Base-by-base conservation (phyloP, 2,329 filamentous ascomycete species). In the Plectosphaerella sp. region DNA sequence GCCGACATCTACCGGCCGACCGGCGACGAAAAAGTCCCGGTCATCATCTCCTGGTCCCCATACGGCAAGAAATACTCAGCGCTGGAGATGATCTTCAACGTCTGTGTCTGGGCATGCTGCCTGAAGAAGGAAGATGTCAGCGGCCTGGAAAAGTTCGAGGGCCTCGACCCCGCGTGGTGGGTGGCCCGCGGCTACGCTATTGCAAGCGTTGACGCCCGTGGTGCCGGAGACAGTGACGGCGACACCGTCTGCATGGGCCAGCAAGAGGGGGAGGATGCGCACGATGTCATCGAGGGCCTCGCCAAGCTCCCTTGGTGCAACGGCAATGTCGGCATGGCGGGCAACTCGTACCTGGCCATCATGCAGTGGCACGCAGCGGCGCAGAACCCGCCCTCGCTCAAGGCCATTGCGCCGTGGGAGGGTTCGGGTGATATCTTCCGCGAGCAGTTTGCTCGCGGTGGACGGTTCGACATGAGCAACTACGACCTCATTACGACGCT, bases 31-130 rank as follows among this genome's bases (percentile, higher is more conserved):
- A 70, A 67, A 50, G 60, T 77, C 1, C 74, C 75, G 2, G 73
- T 71, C 4, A 62, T 77, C 33, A 58, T 78, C 2, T 64, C 65
- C 49, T 78, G 73, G 73, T 69, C 66, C 5, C 68, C 66, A n/a
- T 78, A 73, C 53, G 75, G 75, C 25, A 78, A 78, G 58, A 72
- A 75, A 56, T 72, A 69, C 54, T 69, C 64, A 18, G 69, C 67
- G 3, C 56, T 74, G 5, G 61, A 67, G 15, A 72, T 73, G 64
- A 61, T 73, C n/a, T 59, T 60, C 45, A 58, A 59, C 45, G 51
- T 49, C 28, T 43, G 41, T 11, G 37, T 51, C 20, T 60, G 57
- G 59, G 45, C 56, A 35, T 57, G 59, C 47, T 62, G 61, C 16
- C 54, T 64, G 6, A 51, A 53, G 33, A 45, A 48, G 12, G 45